phyloP scores from a whole-genome alignment of 495 filamentous ascomycete species.

The Hyaloscypha hepaticicola region DNA sequence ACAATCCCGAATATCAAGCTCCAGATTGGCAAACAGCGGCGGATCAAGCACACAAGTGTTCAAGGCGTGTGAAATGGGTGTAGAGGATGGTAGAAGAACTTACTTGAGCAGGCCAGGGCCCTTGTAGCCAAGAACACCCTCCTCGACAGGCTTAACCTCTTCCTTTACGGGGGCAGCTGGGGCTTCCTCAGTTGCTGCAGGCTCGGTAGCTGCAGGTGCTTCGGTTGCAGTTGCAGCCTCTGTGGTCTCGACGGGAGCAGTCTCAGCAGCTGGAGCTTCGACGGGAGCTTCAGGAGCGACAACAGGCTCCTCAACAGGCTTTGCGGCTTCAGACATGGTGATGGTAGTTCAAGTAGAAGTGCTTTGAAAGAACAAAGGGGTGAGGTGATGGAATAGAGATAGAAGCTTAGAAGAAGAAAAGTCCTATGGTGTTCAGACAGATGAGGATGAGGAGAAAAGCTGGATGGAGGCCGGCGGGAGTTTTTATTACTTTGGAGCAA shows the following conservation, averaged over 20 bases:
- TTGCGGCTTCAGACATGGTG: constrained; percentile 31
- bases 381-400: background rate
- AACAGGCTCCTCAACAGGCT: constrained; percentile 38
- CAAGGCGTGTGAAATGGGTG: constrained; percentile 36
- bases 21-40: background rate
- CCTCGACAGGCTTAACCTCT: constrained; percentile 42
- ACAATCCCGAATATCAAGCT: background rate
- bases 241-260: constrained; percentile 39
- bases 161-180: constrained; percentile 38
- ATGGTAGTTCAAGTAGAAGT: background rate
- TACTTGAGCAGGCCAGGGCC: constrained; percentile 89
- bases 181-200: constrained; percentile 40
- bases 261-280: constrained; percentile 51
- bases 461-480: constrained; percentile 6
- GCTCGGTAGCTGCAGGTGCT: constrained; percentile 39
- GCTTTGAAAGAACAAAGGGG: constrained; percentile 5
- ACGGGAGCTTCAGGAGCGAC: constrained; percentile 46
- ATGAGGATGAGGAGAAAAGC: background rate
- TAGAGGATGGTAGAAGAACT: constrained; percentile 36
- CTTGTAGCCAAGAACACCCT: constrained; percentile 84
- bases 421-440: background rate
- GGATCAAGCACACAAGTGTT: background rate
- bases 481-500: constrained; percentile 7
- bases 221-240: constrained; percentile 51
- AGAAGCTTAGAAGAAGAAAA: constrained; percentile 4